Evolutionary conservation across 805 yeast genomes (phyloP).

Genomic region (Zygosaccharomyces lentus): DNA sequence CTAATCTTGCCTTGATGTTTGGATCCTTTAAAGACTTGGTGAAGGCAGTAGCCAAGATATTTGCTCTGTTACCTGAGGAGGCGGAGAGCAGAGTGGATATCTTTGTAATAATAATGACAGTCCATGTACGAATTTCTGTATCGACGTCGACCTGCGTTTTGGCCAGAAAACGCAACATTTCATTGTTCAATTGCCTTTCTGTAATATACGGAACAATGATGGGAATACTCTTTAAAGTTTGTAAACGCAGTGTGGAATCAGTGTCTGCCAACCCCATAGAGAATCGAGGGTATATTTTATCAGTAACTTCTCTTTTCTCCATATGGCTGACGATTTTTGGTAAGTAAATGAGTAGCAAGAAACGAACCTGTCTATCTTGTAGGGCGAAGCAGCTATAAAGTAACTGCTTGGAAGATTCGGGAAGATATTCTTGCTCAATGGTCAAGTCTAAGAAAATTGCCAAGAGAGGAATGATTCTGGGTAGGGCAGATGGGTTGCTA

Average conservation of each 20-base stretch:
- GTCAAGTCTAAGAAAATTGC: conserved; percentile 30
- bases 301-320: conserved; percentile 59
- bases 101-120: conserved; percentile 26
- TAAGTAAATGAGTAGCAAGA: conserved; percentile 61
- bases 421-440: conserved; percentile 39
- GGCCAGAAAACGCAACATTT: conserved; percentile 73
- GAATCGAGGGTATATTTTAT: conserved; percentile 60
- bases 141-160: conserved; percentile 38
- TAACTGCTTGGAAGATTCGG: conserved; percentile 44
- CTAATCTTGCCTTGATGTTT: conserved; percentile 65
- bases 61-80: conserved; percentile 43
- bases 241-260: conserved; percentile 73
- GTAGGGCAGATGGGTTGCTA: conserved; percentile 28
- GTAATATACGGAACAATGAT: conserved; percentile 58
- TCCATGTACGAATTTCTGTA: conserved; percentile 31
- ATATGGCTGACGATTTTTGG: conserved; percentile 50
- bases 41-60: conserved; percentile 82
- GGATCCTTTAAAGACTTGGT: conserved; percentile 79
- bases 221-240: conserved; percentile 59
- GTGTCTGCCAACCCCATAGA: conserved; percentile 85
- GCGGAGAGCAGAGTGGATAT: conserved; percentile 30
- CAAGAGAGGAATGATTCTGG: conserved; percentile 33
- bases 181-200: conserved; percentile 81
- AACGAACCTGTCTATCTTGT: conserved; percentile 73
- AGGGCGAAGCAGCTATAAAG: conserved; percentile 59